Evolutionary conservation across 768 basidiomycete genomes (phyloP).

Genomic region (Boletus insuetus): DNA sequence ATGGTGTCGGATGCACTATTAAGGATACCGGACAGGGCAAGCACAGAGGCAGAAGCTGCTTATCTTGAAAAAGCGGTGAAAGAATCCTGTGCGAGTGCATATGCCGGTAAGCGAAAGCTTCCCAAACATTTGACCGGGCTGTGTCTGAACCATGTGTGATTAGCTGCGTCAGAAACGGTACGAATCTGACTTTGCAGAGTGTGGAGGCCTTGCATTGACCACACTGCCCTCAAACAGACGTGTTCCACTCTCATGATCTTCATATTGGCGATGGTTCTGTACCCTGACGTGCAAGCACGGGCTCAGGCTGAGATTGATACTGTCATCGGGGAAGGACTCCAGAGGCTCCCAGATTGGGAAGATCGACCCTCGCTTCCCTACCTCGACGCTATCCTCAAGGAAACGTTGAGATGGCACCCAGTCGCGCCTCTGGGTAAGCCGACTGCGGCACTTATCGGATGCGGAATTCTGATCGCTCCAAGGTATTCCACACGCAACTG

Average conservation of each 20-base stretch:
- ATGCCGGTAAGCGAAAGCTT: conserved; percentile 8
- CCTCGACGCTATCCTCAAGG: conserved; percentile 21
- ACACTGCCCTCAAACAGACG: conserved; percentile 14
- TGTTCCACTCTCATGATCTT: conserved; percentile 19
- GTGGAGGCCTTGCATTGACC: conserved; percentile 1
- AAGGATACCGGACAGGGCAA: conserved; percentile 7
- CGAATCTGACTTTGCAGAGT: conserved; percentile 1
- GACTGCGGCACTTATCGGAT: background rate
- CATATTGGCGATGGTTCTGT: conserved; percentile 24
- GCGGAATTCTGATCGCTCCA: background rate
- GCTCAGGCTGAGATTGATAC: conserved; percentile 20
- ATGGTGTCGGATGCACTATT: conserved; percentile 25
- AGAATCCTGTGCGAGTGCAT: conserved; percentile 23
- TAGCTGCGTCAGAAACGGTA: conserved; percentile 25
- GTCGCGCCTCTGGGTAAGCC: conserved; percentile 10
- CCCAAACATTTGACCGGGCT: conserved; percentile 1
- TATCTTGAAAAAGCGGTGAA: conserved; percentile 21
- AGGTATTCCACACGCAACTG: conserved; percentile 33
- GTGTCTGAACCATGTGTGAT: conserved; percentile 4
- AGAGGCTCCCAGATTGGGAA: conserved; percentile 21
- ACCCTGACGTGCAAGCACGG: conserved; percentile 23
- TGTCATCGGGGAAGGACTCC: conserved; percentile 15
- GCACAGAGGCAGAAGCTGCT: conserved; percentile 4
- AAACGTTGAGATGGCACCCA: conserved; percentile 27
- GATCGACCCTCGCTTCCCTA: conserved; percentile 21